phyloP scores from a whole-genome alignment of 345 rosid genomes.

The Citrus australasica region DNA sequence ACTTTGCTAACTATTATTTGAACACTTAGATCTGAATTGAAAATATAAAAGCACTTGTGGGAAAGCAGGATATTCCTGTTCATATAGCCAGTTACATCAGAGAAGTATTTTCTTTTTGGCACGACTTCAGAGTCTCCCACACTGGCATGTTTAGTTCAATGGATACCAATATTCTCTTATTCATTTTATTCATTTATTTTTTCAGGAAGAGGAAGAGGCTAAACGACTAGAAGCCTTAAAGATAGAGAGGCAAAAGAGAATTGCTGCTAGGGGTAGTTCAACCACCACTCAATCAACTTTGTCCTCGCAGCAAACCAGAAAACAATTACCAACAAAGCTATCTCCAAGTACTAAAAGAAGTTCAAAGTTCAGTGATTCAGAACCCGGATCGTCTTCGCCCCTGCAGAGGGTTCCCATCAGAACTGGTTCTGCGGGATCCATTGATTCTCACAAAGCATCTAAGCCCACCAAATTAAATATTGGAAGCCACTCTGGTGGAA shows the following conservation, averaged over 20 bases:
- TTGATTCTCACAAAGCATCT: constrained; percentile 44
- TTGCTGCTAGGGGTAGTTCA: constrained; percentile 67
- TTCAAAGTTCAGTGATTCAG: constrained; percentile 82
- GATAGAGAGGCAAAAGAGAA: constrained; percentile 83
- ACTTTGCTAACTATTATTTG: constrained; percentile 9
- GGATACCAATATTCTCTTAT: not conserved
- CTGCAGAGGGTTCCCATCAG: constrained; percentile 51
- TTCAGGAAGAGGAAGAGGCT: constrained; percentile 76
- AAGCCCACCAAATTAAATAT: constrained; percentile 49
- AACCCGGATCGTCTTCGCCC: constrained; percentile 72
- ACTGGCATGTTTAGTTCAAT: not conserved
- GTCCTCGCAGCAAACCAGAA: constrained; percentile 47
- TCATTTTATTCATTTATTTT: constrained; percentile 4
- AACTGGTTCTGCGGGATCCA: constrained; percentile 50
- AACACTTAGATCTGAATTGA: not conserved
- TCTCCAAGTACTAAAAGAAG: constrained; percentile 60
- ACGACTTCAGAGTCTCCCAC: not conserved
- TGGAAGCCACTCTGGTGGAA: constrained; percentile 49
- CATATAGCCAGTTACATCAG: constrained; percentile 5
- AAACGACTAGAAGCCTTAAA: constrained; percentile 78
- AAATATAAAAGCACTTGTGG: not conserved
- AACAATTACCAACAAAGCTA: constrained; percentile 49
- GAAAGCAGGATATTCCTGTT: not conserved
- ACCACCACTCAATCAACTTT: constrained; percentile 39
- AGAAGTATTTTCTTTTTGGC: not conserved